Evolutionary conservation across 208 protist genomes (phyloP), one percentile per base, ranked within the genome.

Genomic region (Leptomonas seymouri): DNA sequence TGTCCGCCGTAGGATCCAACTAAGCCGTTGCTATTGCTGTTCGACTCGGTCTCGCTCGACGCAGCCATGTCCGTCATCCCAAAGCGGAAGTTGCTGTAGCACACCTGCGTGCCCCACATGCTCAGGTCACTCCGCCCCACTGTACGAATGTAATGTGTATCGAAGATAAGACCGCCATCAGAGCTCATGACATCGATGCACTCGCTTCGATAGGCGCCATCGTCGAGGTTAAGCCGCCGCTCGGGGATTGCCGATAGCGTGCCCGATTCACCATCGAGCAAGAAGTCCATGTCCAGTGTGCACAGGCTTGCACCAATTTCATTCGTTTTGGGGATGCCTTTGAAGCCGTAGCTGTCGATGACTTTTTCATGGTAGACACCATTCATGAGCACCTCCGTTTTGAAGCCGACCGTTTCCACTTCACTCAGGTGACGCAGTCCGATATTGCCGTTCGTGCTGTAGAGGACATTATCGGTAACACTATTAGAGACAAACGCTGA

Each of bases 401-500:
- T 57, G 71, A 90, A 87, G 25, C 78, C 74, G 21, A 88, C 77
- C n/a, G 86, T 91, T 59, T 97, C 89, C 18, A 78, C 66, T 67
- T 97, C 86, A 60, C 82, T 89, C 23, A 80, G 77, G 62, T 94
- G 89, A 0, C 87, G 85, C 51, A 95, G 77, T 25, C 89, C 92
- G 20, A 97, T 46, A 73, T 82, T 82, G 23, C 92, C 92, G 70
- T 97, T 97, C 0, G 89, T 93, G 72, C 86, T 84, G 79, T 90
- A 94, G 84, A 97, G 91, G 59, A 97, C 75, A 39, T 80, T 92
- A 62, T 97, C 92, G 14, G 81, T 85, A 21, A 95, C 81, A 56
- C 72, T 87, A 67, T 85, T 87, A 4, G 82, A 89, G n/a, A 93
- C 79, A 68, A 87, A 97, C 23, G 89, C 82, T 0, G 83, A 83